Evolutionary conservation across 116 monocot genomes (phyloP), one percentile per base, ranked within the genome.

Genomic region (Dioscorea cayenensis): DNA sequence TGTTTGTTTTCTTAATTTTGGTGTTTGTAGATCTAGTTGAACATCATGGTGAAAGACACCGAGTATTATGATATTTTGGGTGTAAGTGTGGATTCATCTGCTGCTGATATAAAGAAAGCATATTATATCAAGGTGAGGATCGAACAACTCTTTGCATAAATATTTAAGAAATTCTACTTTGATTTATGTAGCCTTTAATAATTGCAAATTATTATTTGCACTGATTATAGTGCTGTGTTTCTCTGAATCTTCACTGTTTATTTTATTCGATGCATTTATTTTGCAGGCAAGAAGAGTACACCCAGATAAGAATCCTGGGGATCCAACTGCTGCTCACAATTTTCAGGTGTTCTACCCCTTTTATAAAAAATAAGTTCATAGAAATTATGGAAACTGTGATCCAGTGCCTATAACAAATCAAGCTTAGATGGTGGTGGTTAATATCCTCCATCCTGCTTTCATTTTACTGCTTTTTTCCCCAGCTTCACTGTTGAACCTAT

Each of bases 221-320:
- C 43, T 43, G 11, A 43, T 43, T 43, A 12, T 43, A 43, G 12
- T 43, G 43, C 43, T 43, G 32, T 43, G 43, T 12, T 43, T 0
- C 43, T 43, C 43, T 43, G 43, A 43, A 43, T 43, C 43, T 43
- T 43, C 25, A 25, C 43, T 43, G 43, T 43, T 43, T 43, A 32
- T 32, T 43, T 43, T 43, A 55, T 55, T 14, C 6, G 0, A 16
- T 18, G 55, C 55, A 55, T n/a, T 62, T 20, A 4, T 67, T 69
- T 77, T 77, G 37, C 72, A 92, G 95, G 95, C 92, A 69, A 92
- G 83, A 67, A 21, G 73, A 52, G 95, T 95, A 20, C 95, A 92
- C 73, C 95, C 92, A 35, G 95, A 95, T 79, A 95, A 95, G 84
- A 95, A 95, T 75, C 87, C 86, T 73, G 92, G 85, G 69, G 86